Percentiles rank a stretch among this genome's conserved stretches.
Conservation (phyloP, 192 early-diverging fungal genomes). For the Coemansia sp. region DNA sequence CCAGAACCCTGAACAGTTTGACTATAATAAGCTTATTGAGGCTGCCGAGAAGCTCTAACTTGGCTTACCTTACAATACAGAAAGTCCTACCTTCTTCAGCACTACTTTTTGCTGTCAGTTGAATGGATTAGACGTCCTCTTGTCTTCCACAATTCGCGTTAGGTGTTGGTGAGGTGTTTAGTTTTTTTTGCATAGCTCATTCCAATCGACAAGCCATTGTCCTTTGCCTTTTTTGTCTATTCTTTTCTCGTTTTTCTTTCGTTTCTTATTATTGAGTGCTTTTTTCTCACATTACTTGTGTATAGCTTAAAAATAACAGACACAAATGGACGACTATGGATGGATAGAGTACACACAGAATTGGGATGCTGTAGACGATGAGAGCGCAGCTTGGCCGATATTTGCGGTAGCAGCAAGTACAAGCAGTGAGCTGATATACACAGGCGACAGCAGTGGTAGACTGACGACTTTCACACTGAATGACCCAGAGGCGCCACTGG, state of each 20-base stretch:
- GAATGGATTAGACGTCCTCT: too few species aligned
- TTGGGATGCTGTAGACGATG: constrained; percentile 15
- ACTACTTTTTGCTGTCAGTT: too few species aligned
- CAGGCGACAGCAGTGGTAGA: constrained; percentile 79
- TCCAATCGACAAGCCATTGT: too few species aligned
- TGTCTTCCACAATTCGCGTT: too few species aligned
- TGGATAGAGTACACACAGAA: constrained; percentile 47
- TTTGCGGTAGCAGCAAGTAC: constrained; percentile 55
- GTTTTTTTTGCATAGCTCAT: too few species aligned
- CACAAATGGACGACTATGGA: constrained; percentile 3
- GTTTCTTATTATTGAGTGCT: neutral
- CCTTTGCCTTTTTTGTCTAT: neutral
- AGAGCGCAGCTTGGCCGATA: constrained; percentile 28
- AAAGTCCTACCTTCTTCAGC: too few species aligned
- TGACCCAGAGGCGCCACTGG: constrained; percentile 43
- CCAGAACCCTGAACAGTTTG: constrained; percentile 70
- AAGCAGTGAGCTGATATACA: constrained; percentile 81
- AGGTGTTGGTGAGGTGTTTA: too few species aligned
- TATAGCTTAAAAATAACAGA: neutral
- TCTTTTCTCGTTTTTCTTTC: constrained; percentile 5
- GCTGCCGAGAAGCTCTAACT: constrained; percentile 48
- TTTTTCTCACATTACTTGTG: neutral
- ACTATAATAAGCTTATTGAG: constrained; percentile 63
- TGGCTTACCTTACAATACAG: neutral
- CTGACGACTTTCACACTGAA: constrained; percentile 62